Conservation (phyloP, 108 stramenopile species). For the Seminavis robusta region DNA sequence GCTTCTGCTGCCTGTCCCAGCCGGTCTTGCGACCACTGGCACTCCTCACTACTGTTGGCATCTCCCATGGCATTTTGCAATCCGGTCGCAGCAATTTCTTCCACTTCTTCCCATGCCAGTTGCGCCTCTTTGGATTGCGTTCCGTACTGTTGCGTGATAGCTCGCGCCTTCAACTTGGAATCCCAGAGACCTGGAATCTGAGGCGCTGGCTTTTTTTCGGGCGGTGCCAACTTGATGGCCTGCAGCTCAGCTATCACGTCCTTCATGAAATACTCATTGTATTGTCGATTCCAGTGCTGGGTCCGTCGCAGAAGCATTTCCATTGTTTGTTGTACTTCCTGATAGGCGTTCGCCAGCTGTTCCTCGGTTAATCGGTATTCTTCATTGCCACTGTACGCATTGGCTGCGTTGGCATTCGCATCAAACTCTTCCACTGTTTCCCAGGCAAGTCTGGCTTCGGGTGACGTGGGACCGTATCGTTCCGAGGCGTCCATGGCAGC, state of each 20-base stretch:
- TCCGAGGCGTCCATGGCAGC: slow-evolving; percentile 63
- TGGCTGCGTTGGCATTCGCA: slow-evolving; percentile 69
- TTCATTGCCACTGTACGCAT: no score
- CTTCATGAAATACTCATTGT: slow-evolving; percentile 4
- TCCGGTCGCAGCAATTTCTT: slow-evolving; percentile 56
- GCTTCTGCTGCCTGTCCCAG: slow-evolving; percentile 37
- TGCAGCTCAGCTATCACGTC: slow-evolving; percentile 17
- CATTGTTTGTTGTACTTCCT: no score
- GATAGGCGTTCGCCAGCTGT: no score
- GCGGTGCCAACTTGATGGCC: slow-evolving; percentile 17
- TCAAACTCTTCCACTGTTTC: slow-evolving; percentile 79
- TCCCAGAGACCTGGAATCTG: slow-evolving; percentile 21
- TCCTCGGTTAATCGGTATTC: no score
- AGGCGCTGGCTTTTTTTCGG: background rate
- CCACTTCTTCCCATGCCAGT: slow-evolving; percentile 80
- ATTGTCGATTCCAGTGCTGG: no score
- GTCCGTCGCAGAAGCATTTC: no score
- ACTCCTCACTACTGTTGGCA: slow-evolving; percentile 31
- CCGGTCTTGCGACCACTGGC: no score
- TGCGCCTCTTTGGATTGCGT: slow-evolving; percentile 47
- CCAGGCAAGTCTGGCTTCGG: slow-evolving; percentile 74
- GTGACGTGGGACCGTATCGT: slow-evolving; percentile 48
- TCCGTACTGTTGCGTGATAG: slow-evolving; percentile 46
- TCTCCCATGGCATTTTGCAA: slow-evolving; percentile 17
- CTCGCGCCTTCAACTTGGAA: slow-evolving; percentile 54